Base-by-base conservation (phyloP, 139 green algal genomes). In the Chlamydomonas schloesseri region DNA sequence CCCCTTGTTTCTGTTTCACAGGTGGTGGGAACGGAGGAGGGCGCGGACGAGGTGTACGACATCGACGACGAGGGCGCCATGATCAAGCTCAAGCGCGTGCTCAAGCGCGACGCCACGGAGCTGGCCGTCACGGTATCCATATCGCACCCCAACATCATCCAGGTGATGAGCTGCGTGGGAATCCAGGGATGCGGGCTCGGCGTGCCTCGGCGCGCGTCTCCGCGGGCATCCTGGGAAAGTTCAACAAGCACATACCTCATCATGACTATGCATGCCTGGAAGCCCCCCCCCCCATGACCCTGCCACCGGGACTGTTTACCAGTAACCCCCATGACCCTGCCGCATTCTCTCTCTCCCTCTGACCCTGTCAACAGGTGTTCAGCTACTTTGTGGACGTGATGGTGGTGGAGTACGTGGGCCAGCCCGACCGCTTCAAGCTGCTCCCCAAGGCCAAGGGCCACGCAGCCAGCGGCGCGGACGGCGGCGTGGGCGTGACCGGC, bases 331-430 rank as follows among this genome's bases (percentile, higher is more conserved):
- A n/a, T n/a, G n/a, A n/a, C n/a, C n/a, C n/a, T n/a, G n/a, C n/a
- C n/a, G n/a, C n/a, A n/a, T n/a, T n/a, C n/a, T n/a, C n/a, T n/a
- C n/a, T n/a, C n/a, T n/a, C n/a, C n/a, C n/a, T n/a, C n/a, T n/a
- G n/a, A n/a, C n/a, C n/a, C n/a, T n/a, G n/a, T n/a, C n/a, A n/a
- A 20, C 53, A 81, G 50, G 73, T 81, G 31, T 81, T 70, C 53
- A 65, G 42, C 42, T 84, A 73, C 64, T 84, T 84, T 28, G 37
- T 73, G 36, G 77, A 84, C 36, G 77, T 84, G 42, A 73, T 84
- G 77, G 77, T 84, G 77, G 77, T 84, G 36, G 77, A 84, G 77
- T 84, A 84, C 77, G 62, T 73, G 62, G 77, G 77, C 20, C 62
- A 84, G 36, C 60, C 77, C 37, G 77, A 84, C 77, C 77, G 77